These are phyloP conservation scores for Thymus quinquecostatus DNA, from an alignment of 257 asterid genomes.

Conservation along the genomic window DNA sequence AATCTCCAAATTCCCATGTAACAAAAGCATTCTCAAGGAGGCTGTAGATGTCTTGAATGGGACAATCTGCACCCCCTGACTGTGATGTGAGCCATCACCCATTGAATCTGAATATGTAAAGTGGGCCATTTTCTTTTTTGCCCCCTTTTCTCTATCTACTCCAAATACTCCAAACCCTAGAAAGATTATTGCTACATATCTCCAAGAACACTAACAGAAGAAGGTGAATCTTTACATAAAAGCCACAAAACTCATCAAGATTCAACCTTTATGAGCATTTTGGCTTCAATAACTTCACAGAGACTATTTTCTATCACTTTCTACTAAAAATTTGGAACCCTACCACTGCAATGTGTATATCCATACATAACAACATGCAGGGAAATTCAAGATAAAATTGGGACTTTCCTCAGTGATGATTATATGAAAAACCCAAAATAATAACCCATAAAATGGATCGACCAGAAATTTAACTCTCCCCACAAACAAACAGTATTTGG, in stretches of 20 bases:
- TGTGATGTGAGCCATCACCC: constrained; percentile 55
- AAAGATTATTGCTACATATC: background rate
- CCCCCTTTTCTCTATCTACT: background rate
- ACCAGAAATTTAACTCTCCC: constrained; percentile 1
- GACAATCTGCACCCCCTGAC: constrained; percentile 62
- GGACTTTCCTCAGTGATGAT: constrained; percentile 1
- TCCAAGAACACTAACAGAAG: background rate
- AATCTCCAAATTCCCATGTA: constrained; percentile 90
- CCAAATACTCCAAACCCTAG: background rate
- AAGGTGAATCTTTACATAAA: background rate
- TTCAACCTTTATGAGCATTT: constrained; percentile 25
- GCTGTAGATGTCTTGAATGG: constrained; percentile 71
- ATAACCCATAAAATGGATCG: constrained; percentile 10
- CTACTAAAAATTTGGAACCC: background rate
- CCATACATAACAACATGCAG: constrained; percentile 8
- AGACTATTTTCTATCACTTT: constrained; percentile 4
- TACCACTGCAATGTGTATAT: background rate
- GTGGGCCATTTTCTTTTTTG: constrained; percentile 54
- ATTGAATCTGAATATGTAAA: constrained; percentile 46
- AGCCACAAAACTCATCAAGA: constrained; percentile 20
- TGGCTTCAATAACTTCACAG: constrained; percentile 15
- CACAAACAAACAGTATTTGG: background rate
- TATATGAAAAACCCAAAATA: constrained; percentile 2
- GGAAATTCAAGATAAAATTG: constrained; percentile 7
- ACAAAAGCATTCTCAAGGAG: constrained; percentile 48